Base-by-base conservation (phyloP, 228 moss, liverwort and hornwort genomes). In the Sphagnum magellanicum region DNA sequence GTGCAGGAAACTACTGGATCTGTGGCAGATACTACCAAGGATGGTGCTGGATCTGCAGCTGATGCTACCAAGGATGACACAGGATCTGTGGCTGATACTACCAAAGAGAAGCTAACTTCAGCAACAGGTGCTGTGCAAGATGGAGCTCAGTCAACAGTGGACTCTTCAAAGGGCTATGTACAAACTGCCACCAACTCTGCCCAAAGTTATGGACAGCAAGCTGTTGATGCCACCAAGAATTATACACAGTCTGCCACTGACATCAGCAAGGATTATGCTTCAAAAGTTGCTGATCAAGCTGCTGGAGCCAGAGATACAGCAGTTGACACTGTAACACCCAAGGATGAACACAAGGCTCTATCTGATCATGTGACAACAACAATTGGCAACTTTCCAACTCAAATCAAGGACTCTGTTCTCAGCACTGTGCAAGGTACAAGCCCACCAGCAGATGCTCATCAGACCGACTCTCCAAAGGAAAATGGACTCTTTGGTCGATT, bases 291-390 rank as follows among this genome's bases (percentile, higher is more conserved):
- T 10, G 68, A 68, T 13, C 11, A 17, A 5, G 10, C 57, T 4
- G 59, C 57, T 8, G 52, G 70, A 53, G 74, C 74, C 0, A 75
- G 75, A 65, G 60, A 49, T 0, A 50, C 75, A 0, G 66, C 63
- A 0, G 67, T 5, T 0, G 75, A 76, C 0, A 67, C 69, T 0
- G 71, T 72, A 16, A 83, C 83, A 1, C 83, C 83, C 6, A 77
- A 72, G 61, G 53, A 50, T 0, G 79, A 83, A 1, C 70, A 83
- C 64, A 77, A 79, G 47, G 72, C 64, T 0, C 17, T 84, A 52
- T 71, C 78, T 0, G 70, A 81, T 49, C 71, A 78, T 16, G 60
- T 84, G 8, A 81, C 81, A 0, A 76, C 73, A 0, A 0, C 71
- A 0, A 51, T 81, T 0, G 61, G 69, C 4, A 78, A 1, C 0